Percentiles rank a stretch among this genome's conserved stretches.
phyloP scores from a whole-genome alignment of 768 basidiomycete species.

The Mycena capillaripes region DNA sequence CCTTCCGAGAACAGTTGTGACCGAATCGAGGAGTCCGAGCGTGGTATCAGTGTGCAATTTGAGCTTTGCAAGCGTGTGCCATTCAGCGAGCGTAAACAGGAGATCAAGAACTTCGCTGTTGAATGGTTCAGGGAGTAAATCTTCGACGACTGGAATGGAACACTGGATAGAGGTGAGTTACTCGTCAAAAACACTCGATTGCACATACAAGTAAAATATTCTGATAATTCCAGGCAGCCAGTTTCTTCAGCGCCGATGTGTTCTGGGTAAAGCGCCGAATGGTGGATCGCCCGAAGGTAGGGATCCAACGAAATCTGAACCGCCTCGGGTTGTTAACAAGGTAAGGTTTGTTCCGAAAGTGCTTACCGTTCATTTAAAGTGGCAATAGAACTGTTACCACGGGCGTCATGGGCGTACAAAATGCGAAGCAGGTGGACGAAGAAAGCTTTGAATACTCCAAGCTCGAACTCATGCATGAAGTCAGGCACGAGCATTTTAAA shows the following conservation, averaged over 20 bases:
- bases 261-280: not conserved
- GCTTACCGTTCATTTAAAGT: constrained; percentile 43
- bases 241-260: not conserved
- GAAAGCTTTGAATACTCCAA: constrained; percentile 54
- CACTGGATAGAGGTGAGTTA: constrained; percentile 40
- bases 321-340: too few relatives aligned
- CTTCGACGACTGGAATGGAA: constrained; percentile 53
- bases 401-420: constrained; percentile 35
- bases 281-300: not conserved
- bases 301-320: not conserved
- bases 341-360: too few relatives aligned
- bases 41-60: constrained; percentile 46
- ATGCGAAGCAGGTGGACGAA: constrained; percentile 55
- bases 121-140: constrained; percentile 46
- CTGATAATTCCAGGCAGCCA: not conserved
- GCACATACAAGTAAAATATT: too few relatives aligned
- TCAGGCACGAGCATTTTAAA: constrained; percentile 48
- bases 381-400: constrained; percentile 31
- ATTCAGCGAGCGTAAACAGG: constrained; percentile 47
- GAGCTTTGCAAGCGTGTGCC: constrained; percentile 53
- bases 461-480: constrained; percentile 57
- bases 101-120: constrained; percentile 47
- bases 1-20: constrained; percentile 43
- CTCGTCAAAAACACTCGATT: too few relatives aligned
- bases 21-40: constrained; percentile 33